phyloP scores from a whole-genome alignment of 495 filamentous ascomycete genomes.

The Daldinia caldariorum region DNA sequence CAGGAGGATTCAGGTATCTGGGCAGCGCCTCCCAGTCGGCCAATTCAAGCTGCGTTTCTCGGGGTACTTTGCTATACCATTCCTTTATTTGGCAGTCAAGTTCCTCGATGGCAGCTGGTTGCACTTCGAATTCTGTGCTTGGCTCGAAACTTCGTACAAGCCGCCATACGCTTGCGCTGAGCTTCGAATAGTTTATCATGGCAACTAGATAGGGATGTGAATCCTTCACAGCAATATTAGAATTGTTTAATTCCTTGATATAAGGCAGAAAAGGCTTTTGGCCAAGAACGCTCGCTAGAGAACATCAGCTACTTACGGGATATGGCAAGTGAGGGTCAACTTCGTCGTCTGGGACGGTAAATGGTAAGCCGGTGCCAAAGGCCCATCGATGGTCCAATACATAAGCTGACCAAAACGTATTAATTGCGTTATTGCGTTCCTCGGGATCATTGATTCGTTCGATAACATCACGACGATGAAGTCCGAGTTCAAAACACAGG shows the following conservation, averaged over 20 bases:
- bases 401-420: conserved; percentile 84
- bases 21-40: conserved; percentile 48
- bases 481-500: conserved; percentile 80
- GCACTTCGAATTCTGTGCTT: conserved; percentile 59
- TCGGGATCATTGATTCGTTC: conserved; percentile 70
- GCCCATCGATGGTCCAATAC: conserved; percentile 84
- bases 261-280: neutral
- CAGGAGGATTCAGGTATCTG: conserved; percentile 40
- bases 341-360: conserved; percentile 82
- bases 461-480: conserved; percentile 79
- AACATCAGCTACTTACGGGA: conserved; percentile 65
- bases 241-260: conserved; percentile 1
- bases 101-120: conserved; percentile 74
- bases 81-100: conserved; percentile 80
- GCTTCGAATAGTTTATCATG: conserved; percentile 80
- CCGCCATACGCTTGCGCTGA: conserved; percentile 83
- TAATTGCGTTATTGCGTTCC: conserved; percentile 68
- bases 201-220: conserved; percentile 74
- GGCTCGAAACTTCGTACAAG: conserved; percentile 67
- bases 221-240: conserved; percentile 61
- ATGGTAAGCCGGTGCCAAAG: conserved; percentile 82
- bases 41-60: conserved; percentile 49
- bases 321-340: conserved; percentile 81
- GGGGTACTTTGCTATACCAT: conserved; percentile 69
- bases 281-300: neutral